Evolutionary conservation across 1,284 basidiomycete species (phyloP).

Genomic region (Nidula niveotomentosa): DNA sequence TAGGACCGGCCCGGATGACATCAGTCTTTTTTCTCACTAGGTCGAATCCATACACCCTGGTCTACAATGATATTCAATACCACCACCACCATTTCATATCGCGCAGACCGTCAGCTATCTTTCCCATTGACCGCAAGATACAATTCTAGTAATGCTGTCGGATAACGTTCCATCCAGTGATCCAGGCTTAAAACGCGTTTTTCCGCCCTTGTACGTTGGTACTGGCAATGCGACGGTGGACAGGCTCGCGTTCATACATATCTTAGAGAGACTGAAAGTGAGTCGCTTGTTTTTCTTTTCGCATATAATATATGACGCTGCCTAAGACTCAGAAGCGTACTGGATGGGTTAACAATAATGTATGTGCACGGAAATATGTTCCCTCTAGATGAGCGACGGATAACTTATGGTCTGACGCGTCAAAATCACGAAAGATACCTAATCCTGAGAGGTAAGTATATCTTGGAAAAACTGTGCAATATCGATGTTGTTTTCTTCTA

Average conservation of each 20-base stretch:
- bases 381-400: not conserved
- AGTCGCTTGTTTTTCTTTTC: not conserved
- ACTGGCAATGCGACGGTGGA: slow-evolving; percentile 61
- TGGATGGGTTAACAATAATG: slow-evolving; percentile 87
- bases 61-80: too few species aligned
- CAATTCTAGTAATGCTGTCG: too few species aligned
- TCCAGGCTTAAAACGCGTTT: slow-evolving; percentile 21
- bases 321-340: slow-evolving; percentile 89
- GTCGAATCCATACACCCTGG: too few species aligned
- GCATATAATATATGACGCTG: not conserved
- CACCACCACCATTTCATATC: too few species aligned
- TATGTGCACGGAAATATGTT: slow-evolving; percentile 27
- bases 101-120: too few species aligned
- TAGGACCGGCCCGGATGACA: too few species aligned
- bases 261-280: slow-evolving; percentile 87
- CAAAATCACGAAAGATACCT: slow-evolving; percentile 52
- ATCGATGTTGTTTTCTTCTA: slow-evolving; percentile 23
- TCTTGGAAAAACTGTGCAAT: slow-evolving; percentile 4
- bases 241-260: slow-evolving; percentile 85
- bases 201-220: slow-evolving; percentile 55
- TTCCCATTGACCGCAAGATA: too few species aligned
- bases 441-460: slow-evolving; percentile 71
- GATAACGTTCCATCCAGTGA: too few species aligned
- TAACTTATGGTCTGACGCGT: not conserved
- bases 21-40: too few species aligned